Conservation (phyloP, 140 eudicot genomes). For the Ambrosia hybrid region DNA sequence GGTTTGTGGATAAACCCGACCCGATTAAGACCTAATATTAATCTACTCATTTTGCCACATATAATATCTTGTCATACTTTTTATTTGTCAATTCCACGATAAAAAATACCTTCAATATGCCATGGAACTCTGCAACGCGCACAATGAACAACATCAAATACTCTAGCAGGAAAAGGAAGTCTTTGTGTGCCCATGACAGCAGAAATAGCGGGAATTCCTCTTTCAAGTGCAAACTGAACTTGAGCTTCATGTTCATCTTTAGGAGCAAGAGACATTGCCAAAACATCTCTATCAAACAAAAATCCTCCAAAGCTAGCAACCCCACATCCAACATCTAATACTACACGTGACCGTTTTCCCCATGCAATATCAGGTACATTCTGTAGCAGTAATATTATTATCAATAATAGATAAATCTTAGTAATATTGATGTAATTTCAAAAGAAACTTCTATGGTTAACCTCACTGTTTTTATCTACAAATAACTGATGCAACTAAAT, state of each 20-base stretch:
- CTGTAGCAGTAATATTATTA: conserved; percentile 34
- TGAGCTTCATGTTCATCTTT: conserved; percentile 99
- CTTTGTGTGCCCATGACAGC: conserved; percentile 98
- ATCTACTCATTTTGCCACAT: conserved; percentile 2
- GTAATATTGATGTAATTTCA: background rate
- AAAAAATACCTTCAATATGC: conserved; percentile 84
- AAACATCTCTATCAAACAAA: conserved; percentile 79
- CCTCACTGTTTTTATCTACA: background rate
- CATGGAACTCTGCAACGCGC: conserved; percentile 99
- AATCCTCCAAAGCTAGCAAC: conserved; percentile 99
- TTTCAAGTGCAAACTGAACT: conserved; percentile 93
- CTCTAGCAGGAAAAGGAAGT: conserved; percentile 92
- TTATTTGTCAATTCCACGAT: background rate
- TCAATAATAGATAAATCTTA: background rate
- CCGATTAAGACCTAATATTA: background rate
- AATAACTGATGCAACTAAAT: background rate
- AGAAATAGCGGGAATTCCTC: conserved; percentile 94
- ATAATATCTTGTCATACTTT: background rate
- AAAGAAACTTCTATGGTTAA: background rate
- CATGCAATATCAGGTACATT: conserved; percentile 77
- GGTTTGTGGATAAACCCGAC: background rate
- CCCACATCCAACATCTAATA: conserved; percentile 99
- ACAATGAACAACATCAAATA: conserved; percentile 93
- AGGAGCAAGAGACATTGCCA: conserved; percentile 97
- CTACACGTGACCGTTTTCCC: conserved; percentile 87